Conservation (phyloP, 805 yeast species). For the Yarrowia yakushimensis region DNA sequence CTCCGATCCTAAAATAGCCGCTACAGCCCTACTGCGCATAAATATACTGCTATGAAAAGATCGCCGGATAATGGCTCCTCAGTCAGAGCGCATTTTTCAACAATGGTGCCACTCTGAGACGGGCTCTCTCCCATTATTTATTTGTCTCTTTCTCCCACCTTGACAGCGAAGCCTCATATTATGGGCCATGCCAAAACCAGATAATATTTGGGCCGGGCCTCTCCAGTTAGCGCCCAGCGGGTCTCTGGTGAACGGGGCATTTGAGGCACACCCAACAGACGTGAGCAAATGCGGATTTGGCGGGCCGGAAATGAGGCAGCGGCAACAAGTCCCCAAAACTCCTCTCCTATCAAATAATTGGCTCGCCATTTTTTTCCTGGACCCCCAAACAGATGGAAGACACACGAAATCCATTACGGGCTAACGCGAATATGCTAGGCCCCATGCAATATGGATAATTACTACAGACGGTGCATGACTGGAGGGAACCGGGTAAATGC, state of each 20-base stretch:
- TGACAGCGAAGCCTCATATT: background rate
- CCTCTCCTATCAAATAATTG: background rate
- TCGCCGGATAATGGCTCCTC: too few species aligned
- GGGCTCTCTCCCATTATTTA: background rate
- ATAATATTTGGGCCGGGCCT: background rate
- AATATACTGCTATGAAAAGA: too few species aligned
- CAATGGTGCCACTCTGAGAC: background rate
- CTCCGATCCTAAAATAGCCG: background rate
- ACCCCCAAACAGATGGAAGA: background rate
- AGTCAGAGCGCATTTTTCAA: too few species aligned
- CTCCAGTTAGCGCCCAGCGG: background rate
- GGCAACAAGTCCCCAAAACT: background rate
- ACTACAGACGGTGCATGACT: background rate
- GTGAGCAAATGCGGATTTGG: background rate
- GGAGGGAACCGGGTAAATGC: too few species aligned
- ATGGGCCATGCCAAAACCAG: background rate
- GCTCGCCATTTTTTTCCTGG: too few species aligned
- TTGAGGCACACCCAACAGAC: background rate
- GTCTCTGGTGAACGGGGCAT: background rate
- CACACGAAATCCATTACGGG: slow-evolving; percentile 1
- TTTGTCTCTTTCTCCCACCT: background rate
- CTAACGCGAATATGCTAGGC: background rate
- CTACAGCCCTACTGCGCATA: background rate
- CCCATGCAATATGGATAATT: background rate
- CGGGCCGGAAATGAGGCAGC: background rate